phyloP scores from a whole-genome alignment of 129 eudicot genomes.

The Chrysanthemum makinoi region DNA sequence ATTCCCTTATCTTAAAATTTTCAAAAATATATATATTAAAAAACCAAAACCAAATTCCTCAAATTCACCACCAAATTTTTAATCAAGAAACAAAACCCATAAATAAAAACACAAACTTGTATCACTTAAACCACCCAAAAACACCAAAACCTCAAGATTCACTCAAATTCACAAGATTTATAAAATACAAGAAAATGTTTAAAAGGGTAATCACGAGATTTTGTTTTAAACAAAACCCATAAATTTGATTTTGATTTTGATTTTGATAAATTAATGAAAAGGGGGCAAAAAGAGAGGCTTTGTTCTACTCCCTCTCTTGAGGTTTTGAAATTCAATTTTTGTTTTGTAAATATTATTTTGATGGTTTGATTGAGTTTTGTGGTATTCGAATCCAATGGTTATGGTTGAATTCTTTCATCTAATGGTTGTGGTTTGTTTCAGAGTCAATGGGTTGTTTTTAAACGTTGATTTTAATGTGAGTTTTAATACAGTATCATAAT shows the following conservation, averaged over 20 bases:
- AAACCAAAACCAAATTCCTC: constrained; percentile 7
- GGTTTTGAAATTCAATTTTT: constrained; percentile 77
- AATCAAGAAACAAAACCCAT: constrained; percentile 12
- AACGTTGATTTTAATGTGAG: constrained; percentile 23
- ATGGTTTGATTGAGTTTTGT: constrained; percentile 38
- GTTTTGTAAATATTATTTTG: constrained; percentile 32
- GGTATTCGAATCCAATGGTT: constrained; percentile 43
- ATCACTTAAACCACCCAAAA: constrained; percentile 21
- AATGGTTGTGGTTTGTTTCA: constrained; percentile 38
- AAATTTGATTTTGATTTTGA: constrained; percentile 9
- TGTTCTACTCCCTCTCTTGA: constrained; percentile 88
- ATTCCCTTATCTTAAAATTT: constrained; percentile 30
- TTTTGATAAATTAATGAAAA: constrained; percentile 28
- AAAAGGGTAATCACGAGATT: no score
- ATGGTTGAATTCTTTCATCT: constrained; percentile 15
- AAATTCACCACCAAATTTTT: constrained; percentile 9
- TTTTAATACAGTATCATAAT: no score
- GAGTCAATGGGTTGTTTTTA: constrained; percentile 16
- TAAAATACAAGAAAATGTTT: no score
- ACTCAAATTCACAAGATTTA: constrained; percentile 35
- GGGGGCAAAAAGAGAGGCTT: constrained; percentile 31
- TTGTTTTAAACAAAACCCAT: neutral
- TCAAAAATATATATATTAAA: neutral
- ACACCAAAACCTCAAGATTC: constrained; percentile 1
- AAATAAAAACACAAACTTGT: neutral